phyloP scores from a whole-genome alignment of 2,329 filamentous ascomycete species.

The Xylariaceae sp. region DNA sequence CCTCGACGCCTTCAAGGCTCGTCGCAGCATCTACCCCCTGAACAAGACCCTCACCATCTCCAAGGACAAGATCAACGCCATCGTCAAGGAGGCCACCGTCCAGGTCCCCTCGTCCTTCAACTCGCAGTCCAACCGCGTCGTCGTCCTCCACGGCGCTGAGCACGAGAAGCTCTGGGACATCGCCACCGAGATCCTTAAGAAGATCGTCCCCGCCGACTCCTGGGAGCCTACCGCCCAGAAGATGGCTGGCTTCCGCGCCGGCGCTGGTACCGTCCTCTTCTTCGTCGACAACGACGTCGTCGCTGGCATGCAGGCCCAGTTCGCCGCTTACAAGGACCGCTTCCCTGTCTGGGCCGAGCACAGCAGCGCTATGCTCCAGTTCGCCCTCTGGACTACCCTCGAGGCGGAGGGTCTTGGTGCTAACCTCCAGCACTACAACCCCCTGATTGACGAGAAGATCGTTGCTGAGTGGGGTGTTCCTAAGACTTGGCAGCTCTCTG shows the following conservation, averaged over 20 bases:
- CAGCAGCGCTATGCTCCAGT: constrained; percentile 77
- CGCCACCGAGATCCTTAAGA: constrained; percentile 57
- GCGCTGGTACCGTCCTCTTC: constrained; percentile 80
- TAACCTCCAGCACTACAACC: constrained; percentile 93
- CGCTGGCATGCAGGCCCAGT: constrained; percentile 61
- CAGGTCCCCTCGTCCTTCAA: constrained; percentile 82
- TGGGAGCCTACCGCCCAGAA: constrained; percentile 49
- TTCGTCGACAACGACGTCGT: constrained; percentile 72
- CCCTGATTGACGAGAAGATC: constrained; percentile 71
- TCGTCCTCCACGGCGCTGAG: constrained; percentile 74
- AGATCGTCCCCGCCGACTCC: constrained; percentile 58
- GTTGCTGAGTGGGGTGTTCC: constrained; percentile 65
- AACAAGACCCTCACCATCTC: constrained; percentile 57
- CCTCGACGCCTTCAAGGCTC: constrained; percentile 60
- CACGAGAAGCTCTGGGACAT: constrained; percentile 87
- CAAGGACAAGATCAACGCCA: constrained; percentile 55
- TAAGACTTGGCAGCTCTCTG: constrained; percentile 67
- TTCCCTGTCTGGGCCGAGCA: constrained; percentile 75
- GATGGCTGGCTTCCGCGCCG: constrained; percentile 56
- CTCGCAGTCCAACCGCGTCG: constrained; percentile 72
- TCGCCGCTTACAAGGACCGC: constrained; percentile 68
- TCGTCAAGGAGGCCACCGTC: constrained; percentile 59
- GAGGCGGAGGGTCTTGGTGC: constrained; percentile 79
- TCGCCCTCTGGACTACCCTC: constrained; percentile 72
- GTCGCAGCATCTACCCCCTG: constrained; percentile 65